Percentiles rank a stretch among this genome's conserved stretches.
Conservation (phyloP, 106 monocot species). For the Acorus gramineus region DNA sequence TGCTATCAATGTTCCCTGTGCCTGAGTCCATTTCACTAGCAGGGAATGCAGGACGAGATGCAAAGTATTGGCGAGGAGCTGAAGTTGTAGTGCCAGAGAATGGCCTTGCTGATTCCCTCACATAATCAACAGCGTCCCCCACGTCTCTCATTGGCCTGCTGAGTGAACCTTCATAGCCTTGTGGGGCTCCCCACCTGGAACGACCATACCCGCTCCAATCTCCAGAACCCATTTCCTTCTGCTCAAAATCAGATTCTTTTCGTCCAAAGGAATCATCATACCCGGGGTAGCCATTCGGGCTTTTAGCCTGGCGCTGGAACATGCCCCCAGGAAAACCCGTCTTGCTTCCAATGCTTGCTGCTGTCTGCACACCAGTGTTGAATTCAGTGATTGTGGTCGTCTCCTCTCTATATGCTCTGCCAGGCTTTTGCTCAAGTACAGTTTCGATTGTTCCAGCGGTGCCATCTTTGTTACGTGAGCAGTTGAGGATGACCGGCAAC, state of each 20-base stretch:
- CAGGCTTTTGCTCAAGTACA: too few relatives aligned
- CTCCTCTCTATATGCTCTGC: not conserved
- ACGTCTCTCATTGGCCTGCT: not conserved
- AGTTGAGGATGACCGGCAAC: not conserved
- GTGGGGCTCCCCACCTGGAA: slow-evolving; percentile 3
- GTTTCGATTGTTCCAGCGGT: too few relatives aligned
- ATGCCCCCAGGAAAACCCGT: not conserved
- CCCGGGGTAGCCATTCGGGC: not conserved
- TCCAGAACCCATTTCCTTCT: too few relatives aligned
- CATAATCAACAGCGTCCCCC: not conserved
- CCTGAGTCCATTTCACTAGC: too few relatives aligned
- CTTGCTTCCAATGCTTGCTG: not conserved
- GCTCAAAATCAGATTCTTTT: too few relatives aligned
- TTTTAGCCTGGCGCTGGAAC: not conserved
- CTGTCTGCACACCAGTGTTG: slow-evolving; percentile 8
- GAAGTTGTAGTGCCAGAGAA: not conserved
- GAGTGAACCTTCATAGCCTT: not conserved
- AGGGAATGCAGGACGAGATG: too few relatives aligned
- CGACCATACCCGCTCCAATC: not conserved
- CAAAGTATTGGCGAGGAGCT: too few relatives aligned
- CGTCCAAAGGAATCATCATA: not conserved
- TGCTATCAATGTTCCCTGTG: too few relatives aligned
- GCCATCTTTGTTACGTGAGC: not conserved
- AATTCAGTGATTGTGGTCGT: not conserved
- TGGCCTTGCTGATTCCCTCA: slow-evolving; percentile 4